phyloP scores from a whole-genome alignment of 2,329 filamentous ascomycete genomes.

The Curvularia eragrostidis region DNA sequence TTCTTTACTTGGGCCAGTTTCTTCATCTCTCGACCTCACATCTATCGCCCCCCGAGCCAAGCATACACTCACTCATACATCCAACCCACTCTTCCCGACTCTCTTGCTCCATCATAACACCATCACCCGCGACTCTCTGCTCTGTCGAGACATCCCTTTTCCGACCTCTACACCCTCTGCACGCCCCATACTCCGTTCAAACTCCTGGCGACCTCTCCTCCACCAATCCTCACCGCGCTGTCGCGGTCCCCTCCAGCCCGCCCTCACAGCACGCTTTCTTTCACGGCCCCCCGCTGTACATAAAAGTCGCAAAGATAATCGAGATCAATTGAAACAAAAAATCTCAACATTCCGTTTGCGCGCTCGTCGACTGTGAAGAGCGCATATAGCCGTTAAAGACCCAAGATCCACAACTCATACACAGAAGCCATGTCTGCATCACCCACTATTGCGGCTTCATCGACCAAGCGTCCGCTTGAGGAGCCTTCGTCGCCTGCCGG shows the following conservation, averaged over 20 bases:
- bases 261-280: slow-evolving; percentile 89
- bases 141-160: slow-evolving; percentile 33
- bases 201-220: slow-evolving; percentile 46
- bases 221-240: slow-evolving; percentile 36
- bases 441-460: slow-evolving; percentile 61
- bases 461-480: slow-evolving; percentile 93
- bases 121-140: slow-evolving; percentile 33
- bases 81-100: slow-evolving; percentile 37
- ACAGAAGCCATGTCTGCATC: slow-evolving; percentile 54
- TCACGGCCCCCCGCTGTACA: slow-evolving; percentile 77
- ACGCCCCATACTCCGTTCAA: slow-evolving; percentile 43
- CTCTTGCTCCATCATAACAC: slow-evolving; percentile 41
- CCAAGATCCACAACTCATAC: slow-evolving; percentile 31
- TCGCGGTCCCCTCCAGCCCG: slow-evolving; percentile 41
- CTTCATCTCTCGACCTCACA: slow-evolving; percentile 37
- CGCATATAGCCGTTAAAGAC: slow-evolving; percentile 25
- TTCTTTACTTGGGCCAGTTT: slow-evolving; percentile 48
- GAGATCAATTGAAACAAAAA: slow-evolving; percentile 50
- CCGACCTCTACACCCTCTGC: slow-evolving; percentile 43
- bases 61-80: background rate
- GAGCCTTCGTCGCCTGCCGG: slow-evolving; percentile 94
- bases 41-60: slow-evolving; percentile 29
- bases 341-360: slow-evolving; percentile 39
- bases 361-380: slow-evolving; percentile 44
- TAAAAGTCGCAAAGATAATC: slow-evolving; percentile 57